Percentiles rank a stretch among this genome's conserved stretches.
Conservation (phyloP, 805 yeast genomes). For the Grigorovia jiainica region DNA sequence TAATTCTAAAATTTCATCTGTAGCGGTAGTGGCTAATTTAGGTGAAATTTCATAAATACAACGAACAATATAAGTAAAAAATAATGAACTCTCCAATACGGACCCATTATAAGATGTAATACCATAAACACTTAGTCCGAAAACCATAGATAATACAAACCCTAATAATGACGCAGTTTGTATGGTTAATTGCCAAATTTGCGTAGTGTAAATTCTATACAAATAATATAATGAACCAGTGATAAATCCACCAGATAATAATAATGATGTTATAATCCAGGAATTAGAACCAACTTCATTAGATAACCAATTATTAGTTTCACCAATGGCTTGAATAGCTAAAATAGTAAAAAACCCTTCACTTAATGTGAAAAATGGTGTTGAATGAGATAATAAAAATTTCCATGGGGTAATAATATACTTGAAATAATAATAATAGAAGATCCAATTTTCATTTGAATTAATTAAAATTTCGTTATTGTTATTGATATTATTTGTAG, state of each 20-base stretch:
- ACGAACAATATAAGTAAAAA: slow-evolving; percentile 85
- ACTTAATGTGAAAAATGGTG: slow-evolving; percentile 78
- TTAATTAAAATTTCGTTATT: not conserved
- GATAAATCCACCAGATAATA: slow-evolving; percentile 64
- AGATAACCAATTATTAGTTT: slow-evolving; percentile 60
- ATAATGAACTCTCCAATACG: slow-evolving; percentile 79
- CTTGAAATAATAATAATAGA: slow-evolving; percentile 27
- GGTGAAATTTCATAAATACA: slow-evolving; percentile 91
- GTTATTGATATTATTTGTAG: slow-evolving; percentile 1
- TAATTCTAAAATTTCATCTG: slow-evolving; percentile 33
- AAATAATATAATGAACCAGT: slow-evolving; percentile 71
- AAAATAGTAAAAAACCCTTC: slow-evolving; percentile 91
- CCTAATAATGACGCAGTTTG: slow-evolving; percentile 79
- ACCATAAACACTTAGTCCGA: slow-evolving; percentile 71
- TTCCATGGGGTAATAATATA: slow-evolving; percentile 59
- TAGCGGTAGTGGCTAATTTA: slow-evolving; percentile 55
- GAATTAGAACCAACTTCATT: slow-evolving; percentile 49
- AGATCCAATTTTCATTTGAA: slow-evolving; percentile 18
- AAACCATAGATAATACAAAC: slow-evolving; percentile 66
- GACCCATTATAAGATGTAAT: slow-evolving; percentile 76
- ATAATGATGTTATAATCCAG: slow-evolving; percentile 67
- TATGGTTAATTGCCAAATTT: slow-evolving; percentile 59
- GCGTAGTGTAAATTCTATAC: slow-evolving; percentile 73
- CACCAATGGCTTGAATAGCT: slow-evolving; percentile 88
- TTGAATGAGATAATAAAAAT: slow-evolving; percentile 59